A percentile compares a stretch with the other conserved stretches of the same genome.
Evolutionary conservation across 2,329 filamentous ascomycete species (phyloP).

Genomic region (Harringtonia aguacate): DNA sequence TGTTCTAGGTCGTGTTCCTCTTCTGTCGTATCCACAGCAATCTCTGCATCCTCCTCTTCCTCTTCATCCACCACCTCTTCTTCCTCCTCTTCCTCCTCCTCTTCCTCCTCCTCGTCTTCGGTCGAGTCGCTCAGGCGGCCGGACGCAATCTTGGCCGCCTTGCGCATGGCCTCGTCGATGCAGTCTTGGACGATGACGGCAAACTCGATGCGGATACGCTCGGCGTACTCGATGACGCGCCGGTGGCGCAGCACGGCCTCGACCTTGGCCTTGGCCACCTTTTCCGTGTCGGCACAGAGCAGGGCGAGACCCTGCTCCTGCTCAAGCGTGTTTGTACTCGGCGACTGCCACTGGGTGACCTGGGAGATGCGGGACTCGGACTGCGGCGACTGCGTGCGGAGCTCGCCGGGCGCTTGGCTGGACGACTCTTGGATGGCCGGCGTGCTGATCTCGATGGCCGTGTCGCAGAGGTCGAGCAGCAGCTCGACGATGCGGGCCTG

Average conservation of each 20-base stretch:
- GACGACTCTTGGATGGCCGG: conserved; percentile 82
- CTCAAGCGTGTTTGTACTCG: conserved; percentile 80
- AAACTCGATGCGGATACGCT: conserved; percentile 90
- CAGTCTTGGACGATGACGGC: conserved; percentile 89
- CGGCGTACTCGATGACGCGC: conserved; percentile 88
- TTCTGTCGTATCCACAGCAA: conserved; percentile 65
- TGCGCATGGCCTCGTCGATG: conserved; percentile 81
- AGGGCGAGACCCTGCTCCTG: conserved; percentile 84
- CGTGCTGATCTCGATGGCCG: conserved; percentile 86
- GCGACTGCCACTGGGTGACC: conserved; percentile 93
- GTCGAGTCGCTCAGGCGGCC: conserved; percentile 74
- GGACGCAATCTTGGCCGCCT: conserved; percentile 78
- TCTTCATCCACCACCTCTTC: conserved; percentile 47
- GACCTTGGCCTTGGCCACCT: conserved; percentile 74
- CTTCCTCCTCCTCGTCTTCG: conserved; percentile 46
- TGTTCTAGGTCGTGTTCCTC: conserved; percentile 49
- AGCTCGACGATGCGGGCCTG: conserved; percentile 90
- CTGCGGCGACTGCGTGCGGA: conserved; percentile 88
- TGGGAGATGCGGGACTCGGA: conserved; percentile 93
- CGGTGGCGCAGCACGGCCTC: conserved; percentile 88
- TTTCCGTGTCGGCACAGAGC: conserved; percentile 84
- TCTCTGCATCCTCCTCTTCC: too few relatives aligned
- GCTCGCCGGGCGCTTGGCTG: conserved; percentile 57
- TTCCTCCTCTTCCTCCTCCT: conserved; percentile 27
- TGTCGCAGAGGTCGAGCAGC: conserved; percentile 90